A percentile compares a stretch with the other conserved stretches of the same genome.
Evolutionary conservation across 306 rosid genomes (phyloP).

Genomic region (Dryas drummondii): DNA sequence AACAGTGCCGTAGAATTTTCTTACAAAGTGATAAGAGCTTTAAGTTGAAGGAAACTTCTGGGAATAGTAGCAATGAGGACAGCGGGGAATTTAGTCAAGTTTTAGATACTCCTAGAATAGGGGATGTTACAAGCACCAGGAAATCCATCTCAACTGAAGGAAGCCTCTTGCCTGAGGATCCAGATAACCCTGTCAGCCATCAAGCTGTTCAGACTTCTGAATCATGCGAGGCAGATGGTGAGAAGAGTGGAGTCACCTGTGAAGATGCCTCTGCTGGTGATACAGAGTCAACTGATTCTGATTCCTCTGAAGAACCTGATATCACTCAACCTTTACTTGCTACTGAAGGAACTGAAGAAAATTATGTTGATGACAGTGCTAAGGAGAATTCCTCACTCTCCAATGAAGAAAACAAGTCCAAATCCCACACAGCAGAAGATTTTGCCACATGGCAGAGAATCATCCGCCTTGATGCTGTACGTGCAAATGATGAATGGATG

Average conservation of each 20-base stretch:
- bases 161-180: slow-evolving; percentile 7
- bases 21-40: slow-evolving; percentile 14
- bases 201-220: slow-evolving; percentile 15
- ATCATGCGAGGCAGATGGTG: slow-evolving; percentile 19
- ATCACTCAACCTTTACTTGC: slow-evolving; percentile 13
- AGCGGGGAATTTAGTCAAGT: slow-evolving; percentile 23
- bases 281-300: slow-evolving; percentile 28
- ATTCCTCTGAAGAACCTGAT: slow-evolving; percentile 28
- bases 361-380: slow-evolving; percentile 10
- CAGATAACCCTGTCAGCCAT: not conserved
- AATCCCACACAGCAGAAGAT: slow-evolving; percentile 24
- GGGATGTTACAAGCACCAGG: slow-evolving; percentile 17
- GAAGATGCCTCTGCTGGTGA: slow-evolving; percentile 24
- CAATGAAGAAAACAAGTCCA: slow-evolving; percentile 8
- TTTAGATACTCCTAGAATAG: slow-evolving; percentile 15
- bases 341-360: slow-evolving; percentile 19
- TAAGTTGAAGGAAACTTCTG: slow-evolving; percentile 22
- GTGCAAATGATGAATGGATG: slow-evolving; percentile 34
- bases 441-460: slow-evolving; percentile 32
- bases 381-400: slow-evolving; percentile 14
- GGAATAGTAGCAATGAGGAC: slow-evolving; percentile 19
- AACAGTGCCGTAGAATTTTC: slow-evolving; percentile 10
- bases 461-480: slow-evolving; percentile 30
- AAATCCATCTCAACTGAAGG: slow-evolving; percentile 18
- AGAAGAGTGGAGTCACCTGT: slow-evolving; percentile 26